Conservation (phyloP, 1,284 basidiomycete genomes). For the Wolfiporia cocos region DNA sequence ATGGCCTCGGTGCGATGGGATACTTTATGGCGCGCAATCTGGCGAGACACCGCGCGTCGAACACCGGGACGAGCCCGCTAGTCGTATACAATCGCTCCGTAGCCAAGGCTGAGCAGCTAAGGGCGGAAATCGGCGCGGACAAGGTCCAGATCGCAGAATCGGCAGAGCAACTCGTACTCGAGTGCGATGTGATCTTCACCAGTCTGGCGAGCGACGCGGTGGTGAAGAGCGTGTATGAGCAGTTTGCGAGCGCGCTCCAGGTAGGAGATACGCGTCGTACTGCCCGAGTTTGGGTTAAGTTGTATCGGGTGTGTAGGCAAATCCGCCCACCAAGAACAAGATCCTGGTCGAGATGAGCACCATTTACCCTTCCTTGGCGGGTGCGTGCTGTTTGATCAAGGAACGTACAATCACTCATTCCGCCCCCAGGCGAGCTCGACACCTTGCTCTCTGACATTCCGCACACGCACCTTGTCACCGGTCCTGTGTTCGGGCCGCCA, state of each 20-base stretch:
- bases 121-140: conserved; percentile 44
- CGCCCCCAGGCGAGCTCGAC: conserved; percentile 59
- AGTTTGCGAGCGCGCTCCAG: conserved; percentile 55
- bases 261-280: conserved; percentile 19
- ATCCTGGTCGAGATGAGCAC: conserved; percentile 84
- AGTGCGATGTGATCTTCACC: conserved; percentile 81
- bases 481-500: conserved; percentile 78
- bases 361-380: conserved; percentile 70
- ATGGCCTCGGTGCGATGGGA: conserved; percentile 70
- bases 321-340: conserved; percentile 44
- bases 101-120: conserved; percentile 52
- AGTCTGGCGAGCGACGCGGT: conserved; percentile 71
- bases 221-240: conserved; percentile 62
- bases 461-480: conserved; percentile 66
- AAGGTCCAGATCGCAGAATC: conserved; percentile 49
- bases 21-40: conserved; percentile 71
- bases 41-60: conserved; percentile 40
- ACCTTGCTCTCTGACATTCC: conserved; percentile 55
- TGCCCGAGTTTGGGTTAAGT: conserved; percentile 1
- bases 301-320: no score
- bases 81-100: conserved; percentile 65
- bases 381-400: conserved; percentile 25
- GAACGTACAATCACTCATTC: neutral
- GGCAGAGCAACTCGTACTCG: conserved; percentile 48
- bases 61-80: conserved; percentile 36